Evolutionary conservation across 257 asterid species (phyloP).

Genomic region (Przewalskia tangutica): DNA sequence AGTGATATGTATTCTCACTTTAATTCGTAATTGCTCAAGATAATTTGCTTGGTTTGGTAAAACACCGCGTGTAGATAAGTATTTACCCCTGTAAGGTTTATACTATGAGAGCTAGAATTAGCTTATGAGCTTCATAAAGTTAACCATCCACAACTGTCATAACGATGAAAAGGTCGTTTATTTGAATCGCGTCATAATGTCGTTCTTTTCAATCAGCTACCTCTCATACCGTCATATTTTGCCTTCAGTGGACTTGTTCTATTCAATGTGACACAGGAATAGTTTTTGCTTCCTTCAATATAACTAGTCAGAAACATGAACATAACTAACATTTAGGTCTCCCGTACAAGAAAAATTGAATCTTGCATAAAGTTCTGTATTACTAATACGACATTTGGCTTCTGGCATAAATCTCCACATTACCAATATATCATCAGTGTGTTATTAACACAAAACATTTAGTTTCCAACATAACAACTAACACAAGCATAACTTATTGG

Average conservation of each 20-base stretch:
- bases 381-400: not conserved
- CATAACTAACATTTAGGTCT: not conserved
- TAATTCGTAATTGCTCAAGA: not conserved
- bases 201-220: not conserved
- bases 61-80: not conserved
- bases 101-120: not conserved
- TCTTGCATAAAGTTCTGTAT: not conserved
- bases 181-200: not conserved
- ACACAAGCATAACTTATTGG: too few relatives aligned
- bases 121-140: not conserved
- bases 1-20: not conserved
- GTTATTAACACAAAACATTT: too few relatives aligned
- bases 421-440: not conserved
- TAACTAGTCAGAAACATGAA: not conserved
- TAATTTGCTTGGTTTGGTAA: not conserved
- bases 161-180: not conserved
- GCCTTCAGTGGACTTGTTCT: not conserved
- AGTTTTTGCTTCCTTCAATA: not conserved
- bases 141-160: not conserved
- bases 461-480: too few relatives aligned
- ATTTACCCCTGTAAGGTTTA: not conserved
- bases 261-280: not conserved
- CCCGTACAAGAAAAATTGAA: not conserved
- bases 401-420: not conserved
- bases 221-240: not conserved